Base-by-base conservation (phyloP, 306 rosid species). In the Potentilla sterilis region DNA sequence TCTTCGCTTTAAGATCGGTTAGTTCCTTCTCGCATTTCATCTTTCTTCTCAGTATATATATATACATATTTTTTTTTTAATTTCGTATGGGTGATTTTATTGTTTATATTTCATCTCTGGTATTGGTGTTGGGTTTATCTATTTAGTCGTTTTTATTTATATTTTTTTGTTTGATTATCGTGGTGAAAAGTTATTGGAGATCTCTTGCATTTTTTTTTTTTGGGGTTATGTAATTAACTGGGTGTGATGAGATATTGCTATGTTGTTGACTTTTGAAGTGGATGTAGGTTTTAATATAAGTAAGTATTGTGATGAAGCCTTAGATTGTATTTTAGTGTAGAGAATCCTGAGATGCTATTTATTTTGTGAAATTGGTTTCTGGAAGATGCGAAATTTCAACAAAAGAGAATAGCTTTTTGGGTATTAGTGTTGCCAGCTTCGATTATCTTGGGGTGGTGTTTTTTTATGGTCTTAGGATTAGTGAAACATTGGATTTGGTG, bases 181-280 rank as follows among this genome's bases (percentile, higher is more conserved):
- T 38, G 18, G n/a, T 59, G 34, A 10, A 0, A 16, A 74, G 12
- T 61, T 44, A 4, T 12, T 61, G n/a, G 9, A 44, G 7, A 11
- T 2, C 34, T 14, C 5, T 68, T 59, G 75, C 75, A 43, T 74
- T 70, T 67, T 18, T 79, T 41, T 34, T 44, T 37, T 41, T 34
- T 38, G 42, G 46, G 46, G 35, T 42, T 38, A 7, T 3, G 1
- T 15, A 4, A 47, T 28, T 16, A 19, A 4, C 16, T 71, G 47
- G 37, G 59, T 34, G 21, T 58, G 58, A 73, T 73, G 19, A 28
- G 28, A 42, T 16, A 42, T 59, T 41, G 62, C 62, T n/a, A 3
- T 37, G 3, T n/a, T 52, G 21, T 74, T 61, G 6, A 21, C 35
- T 74, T 74, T 61, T 16, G 37, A 59, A 28, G 61, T 74, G 13